phyloP scores from a whole-genome alignment of 164 flowering plant species.

The Chloranthus sessilifolius region DNA sequence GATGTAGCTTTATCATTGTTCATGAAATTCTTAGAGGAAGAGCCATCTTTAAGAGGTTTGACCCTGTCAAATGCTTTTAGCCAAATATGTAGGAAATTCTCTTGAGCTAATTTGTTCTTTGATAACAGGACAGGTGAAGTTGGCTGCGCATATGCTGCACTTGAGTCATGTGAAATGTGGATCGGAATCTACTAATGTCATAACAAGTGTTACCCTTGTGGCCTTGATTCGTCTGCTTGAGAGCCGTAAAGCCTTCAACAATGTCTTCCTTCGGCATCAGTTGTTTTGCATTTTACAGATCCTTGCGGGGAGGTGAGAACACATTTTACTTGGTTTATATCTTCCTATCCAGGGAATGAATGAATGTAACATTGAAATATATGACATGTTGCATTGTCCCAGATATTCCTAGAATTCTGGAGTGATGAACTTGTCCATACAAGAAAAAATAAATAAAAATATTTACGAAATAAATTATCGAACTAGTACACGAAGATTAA shows the following conservation, averaged over 20 bases:
- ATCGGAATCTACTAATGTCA: constrained; percentile 28
- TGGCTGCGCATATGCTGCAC: constrained; percentile 63
- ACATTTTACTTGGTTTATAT: constrained; percentile 2
- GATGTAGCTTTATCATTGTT: constrained; percentile 70
- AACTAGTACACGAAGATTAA: no score
- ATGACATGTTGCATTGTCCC: no score
- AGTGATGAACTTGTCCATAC: no score
- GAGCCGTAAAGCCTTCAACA: constrained; percentile 69
- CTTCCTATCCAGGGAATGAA: no score
- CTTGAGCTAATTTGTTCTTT: constrained; percentile 10
- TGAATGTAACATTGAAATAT: no score
- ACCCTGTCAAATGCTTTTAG: not conserved
- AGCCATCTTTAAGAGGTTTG: constrained; percentile 72
- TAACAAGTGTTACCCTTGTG: constrained; percentile 53
- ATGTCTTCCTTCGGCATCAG: constrained; percentile 80
- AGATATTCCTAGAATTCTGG: no score
- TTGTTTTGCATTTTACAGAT: constrained; percentile 85
- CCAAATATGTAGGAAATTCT: constrained; percentile 1
- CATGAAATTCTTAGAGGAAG: constrained; percentile 53
- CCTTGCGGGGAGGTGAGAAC: constrained; percentile 62
- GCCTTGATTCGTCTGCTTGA: constrained; percentile 68
- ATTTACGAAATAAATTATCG: no score
- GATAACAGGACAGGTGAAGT: constrained; percentile 73
- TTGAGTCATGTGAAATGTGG: constrained; percentile 54
- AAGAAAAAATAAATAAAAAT: no score